These are phyloP conservation scores for Paracoccidioides lutzii DNA, from an alignment of 2,329 filamentous ascomycete genomes.

Conservation along the genomic window DNA sequence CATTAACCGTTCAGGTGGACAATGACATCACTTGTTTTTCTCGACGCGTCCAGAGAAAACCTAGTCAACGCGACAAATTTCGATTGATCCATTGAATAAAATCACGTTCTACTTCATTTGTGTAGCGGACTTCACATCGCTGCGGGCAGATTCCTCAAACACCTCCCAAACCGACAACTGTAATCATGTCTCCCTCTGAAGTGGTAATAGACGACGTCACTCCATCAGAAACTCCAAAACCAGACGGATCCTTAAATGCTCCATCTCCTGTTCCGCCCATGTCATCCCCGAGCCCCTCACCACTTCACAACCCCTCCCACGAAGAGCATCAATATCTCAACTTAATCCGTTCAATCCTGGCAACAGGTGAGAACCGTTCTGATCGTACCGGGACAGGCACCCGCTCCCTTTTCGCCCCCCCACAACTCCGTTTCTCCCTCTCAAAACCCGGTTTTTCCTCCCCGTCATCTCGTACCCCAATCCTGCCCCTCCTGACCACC, in stretches of 20 bases:
- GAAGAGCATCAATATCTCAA: conserved; percentile 93
- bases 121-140: not conserved
- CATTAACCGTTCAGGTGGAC: not conserved
- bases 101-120: not conserved
- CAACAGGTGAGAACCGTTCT: conserved; percentile 71
- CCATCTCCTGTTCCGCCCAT: conserved; percentile 6
- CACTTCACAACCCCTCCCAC: conserved; percentile 35
- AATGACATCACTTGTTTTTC: not conserved
- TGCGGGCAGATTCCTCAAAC: not conserved
- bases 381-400: conserved; percentile 93
- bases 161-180: not conserved
- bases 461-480: conserved; percentile 36
- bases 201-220: not conserved
- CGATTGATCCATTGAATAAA: not conserved
- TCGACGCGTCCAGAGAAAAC: not conserved
- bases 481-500: conserved; percentile 88
- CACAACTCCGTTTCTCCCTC: conserved; percentile 75
- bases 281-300: conserved; percentile 7
- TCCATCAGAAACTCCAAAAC: conserved; percentile 1
- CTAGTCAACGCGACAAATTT: not conserved
- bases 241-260: conserved; percentile 11
- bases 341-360: conserved; percentile 72
- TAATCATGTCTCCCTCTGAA: not conserved
- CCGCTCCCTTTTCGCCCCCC: conserved; percentile 74
- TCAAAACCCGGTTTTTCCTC: conserved; percentile 40